Base-by-base conservation (phyloP, 2,329 filamentous ascomycete species). In the Aspergillus floridensis region DNA sequence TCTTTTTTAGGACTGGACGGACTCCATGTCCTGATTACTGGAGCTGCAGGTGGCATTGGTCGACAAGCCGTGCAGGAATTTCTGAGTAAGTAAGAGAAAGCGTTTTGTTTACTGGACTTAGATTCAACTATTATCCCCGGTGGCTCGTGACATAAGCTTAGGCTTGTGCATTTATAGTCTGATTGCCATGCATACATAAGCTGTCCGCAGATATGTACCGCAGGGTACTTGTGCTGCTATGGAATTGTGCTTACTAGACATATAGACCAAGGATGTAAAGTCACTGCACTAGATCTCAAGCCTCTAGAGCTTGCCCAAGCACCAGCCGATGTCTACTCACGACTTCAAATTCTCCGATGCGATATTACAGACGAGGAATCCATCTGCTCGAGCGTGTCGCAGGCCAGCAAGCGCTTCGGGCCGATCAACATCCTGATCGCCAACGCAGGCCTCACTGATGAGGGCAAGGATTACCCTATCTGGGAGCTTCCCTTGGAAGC, bases 21-120 rank as follows among this genome's bases (percentile, higher is more conserved):
- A 14, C 71, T 75, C 26, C 82, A 85, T 71, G 82, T 82, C 32
- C 83, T 85, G 59, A 74, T 85, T 26, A 83, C 82, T 0, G 82
- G 82, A 16, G 82, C 81, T 16, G 78, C 79, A 16, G 81, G 81
- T 14, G 80, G 79, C 3, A 82, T 84, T 68, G 83, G 82, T 2
- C 73, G 72, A 41, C 76, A 78, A 11, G 80, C 80, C 12, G 80
- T 84, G 4, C 72, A 76, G 52, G 81, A 84, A 64, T 83, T 86
- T 54, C 67, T 84, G 57, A 76, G 82, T 84, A 74, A 48, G 75
- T 68, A 32, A 22, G 53, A 46, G 53, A 47, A n/a, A 14, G n/a
- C 44, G 24, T 26, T 41, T n/a, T 7, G 49, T 48, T 26, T 22
- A 10, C 16, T 22, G 22, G 22, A 22, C 22, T 22, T 22, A 4